Evolutionary conservation across 2,329 filamentous ascomycete species (phyloP).

Genomic region (Paecilomyces variotii): DNA sequence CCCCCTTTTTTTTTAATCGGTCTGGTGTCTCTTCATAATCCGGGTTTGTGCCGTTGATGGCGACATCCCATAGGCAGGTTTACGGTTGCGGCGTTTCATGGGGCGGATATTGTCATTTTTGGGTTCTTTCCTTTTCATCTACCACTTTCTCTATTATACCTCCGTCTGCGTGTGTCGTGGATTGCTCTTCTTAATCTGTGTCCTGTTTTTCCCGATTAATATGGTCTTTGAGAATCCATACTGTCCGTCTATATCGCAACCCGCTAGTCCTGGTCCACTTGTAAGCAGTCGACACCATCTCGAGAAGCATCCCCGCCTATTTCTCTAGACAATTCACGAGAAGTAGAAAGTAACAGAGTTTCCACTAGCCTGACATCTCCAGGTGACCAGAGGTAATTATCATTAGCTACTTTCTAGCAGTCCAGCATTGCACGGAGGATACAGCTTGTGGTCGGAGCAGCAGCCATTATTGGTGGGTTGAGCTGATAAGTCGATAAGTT

Average conservation of each 20-base stretch:
- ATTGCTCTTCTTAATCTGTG: not conserved
- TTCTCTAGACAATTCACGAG: too few relatives aligned
- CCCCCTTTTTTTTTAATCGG: not conserved
- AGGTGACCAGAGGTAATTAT: not conserved
- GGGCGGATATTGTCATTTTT: not conserved
- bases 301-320: too few relatives aligned
- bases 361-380: not conserved
- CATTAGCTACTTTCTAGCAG: not conserved
- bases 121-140: not conserved
- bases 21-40: not conserved
- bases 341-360: not conserved
- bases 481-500: not conserved
- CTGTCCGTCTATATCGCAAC: not conserved
- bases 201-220: not conserved
- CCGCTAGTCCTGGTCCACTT: not conserved
- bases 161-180: not conserved
- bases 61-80: not conserved
- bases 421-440: not conserved
- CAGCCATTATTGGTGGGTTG: not conserved
- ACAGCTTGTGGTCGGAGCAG: not conserved
- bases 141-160: conserved; percentile 1
- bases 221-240: not conserved
- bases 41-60: not conserved
- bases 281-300: not conserved
- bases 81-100: not conserved